Conservation (phyloP, 2,329 filamentous ascomycete genomes). For the Tothia fuscella region DNA sequence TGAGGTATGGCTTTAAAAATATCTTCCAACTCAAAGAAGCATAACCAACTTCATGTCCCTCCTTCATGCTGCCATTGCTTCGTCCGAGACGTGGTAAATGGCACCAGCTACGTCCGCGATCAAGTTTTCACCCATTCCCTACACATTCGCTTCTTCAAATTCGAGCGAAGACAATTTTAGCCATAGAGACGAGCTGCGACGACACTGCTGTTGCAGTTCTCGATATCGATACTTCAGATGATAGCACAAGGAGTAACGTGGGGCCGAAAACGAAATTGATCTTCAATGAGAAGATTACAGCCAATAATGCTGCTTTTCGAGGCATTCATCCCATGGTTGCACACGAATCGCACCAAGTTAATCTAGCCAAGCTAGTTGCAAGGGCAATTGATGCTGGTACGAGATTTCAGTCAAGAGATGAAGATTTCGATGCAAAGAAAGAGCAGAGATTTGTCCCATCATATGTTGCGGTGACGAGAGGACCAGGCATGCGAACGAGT, state of each 20-base stretch:
- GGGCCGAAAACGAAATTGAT: constrained; percentile 44
- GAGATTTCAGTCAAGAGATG: not conserved
- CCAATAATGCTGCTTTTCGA: constrained; percentile 59
- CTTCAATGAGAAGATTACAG: constrained; percentile 72
- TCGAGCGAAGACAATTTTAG: constrained; percentile 40
- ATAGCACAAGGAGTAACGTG: not conserved
- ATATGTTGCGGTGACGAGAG: constrained; percentile 77
- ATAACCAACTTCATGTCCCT: too few species aligned
- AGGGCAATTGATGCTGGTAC: constrained; percentile 42
- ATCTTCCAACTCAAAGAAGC: too few species aligned
- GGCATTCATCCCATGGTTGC: constrained; percentile 74
- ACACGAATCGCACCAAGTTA: constrained; percentile 60
- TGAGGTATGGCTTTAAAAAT: too few species aligned
- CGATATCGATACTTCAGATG: constrained; percentile 41
- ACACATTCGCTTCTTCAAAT: too few species aligned
- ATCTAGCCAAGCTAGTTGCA: constrained; percentile 55
- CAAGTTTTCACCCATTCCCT: too few species aligned
- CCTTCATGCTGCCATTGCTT: too few species aligned
- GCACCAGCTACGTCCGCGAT: too few species aligned
- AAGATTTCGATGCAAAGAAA: not conserved
- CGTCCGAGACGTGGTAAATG: too few species aligned
- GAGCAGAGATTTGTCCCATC: too few species aligned
- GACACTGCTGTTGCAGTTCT: constrained; percentile 84
- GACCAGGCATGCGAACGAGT: constrained; percentile 76
- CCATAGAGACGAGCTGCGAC: constrained; percentile 81